Evolutionary conservation across 1,284 basidiomycete species (phyloP).

Genomic region (Inonotus obliquus): DNA sequence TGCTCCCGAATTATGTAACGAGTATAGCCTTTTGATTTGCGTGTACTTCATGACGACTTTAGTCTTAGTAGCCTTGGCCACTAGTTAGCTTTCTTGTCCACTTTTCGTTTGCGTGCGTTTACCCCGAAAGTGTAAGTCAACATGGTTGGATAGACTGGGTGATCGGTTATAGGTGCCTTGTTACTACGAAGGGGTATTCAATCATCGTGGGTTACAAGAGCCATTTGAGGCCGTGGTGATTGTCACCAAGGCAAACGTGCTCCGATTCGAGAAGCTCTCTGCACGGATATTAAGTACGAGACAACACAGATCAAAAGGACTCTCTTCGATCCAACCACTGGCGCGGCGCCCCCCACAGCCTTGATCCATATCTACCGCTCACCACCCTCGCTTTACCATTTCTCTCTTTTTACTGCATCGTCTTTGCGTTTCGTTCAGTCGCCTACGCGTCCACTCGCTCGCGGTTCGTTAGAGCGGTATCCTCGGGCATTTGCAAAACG

Average conservation of each 20-base stretch:
- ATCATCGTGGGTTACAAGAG: background rate
- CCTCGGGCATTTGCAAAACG: background rate
- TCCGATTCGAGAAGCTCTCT: background rate
- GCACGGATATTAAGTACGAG: background rate
- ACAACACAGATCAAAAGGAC: constrained; percentile 1
- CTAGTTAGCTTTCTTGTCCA: background rate
- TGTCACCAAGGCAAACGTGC: constrained; percentile 14
- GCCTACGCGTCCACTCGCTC: background rate
- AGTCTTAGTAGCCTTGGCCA: background rate
- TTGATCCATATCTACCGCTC: background rate
- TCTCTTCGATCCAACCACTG: background rate
- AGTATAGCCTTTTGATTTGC: too few species aligned
- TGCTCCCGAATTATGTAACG: background rate
- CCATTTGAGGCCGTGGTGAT: background rate
- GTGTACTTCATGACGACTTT: background rate
- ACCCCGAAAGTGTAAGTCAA: background rate
- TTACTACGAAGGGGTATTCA: background rate
- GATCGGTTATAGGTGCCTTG: background rate
- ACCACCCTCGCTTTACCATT: background rate
- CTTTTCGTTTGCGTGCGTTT: background rate
- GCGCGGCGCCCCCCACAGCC: background rate
- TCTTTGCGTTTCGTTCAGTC: background rate
- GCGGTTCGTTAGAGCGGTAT: background rate
- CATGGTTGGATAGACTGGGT: too few species aligned
- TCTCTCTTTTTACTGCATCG: background rate